These are phyloP conservation scores for Aurantiochytrium sp. DNA, from an alignment of 108 stramenopile genomes.

Conservation along the genomic window DNA sequence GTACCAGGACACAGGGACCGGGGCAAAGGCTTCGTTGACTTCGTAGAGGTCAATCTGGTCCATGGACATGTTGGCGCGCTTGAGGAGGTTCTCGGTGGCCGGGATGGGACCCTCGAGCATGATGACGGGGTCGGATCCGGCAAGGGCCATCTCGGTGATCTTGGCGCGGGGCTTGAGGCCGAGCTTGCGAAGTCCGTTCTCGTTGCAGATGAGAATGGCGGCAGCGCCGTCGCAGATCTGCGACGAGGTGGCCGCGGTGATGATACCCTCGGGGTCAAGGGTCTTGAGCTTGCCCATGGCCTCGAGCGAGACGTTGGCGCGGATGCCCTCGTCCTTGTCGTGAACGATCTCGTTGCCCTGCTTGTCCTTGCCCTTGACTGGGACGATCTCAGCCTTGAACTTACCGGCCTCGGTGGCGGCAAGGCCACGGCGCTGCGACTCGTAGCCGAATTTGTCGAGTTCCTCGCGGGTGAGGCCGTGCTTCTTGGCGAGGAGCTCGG, in stretches of 20 bases:
- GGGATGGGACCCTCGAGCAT: conserved; percentile 92
- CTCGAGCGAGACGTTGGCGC: background rate
- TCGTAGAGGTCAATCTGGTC: conserved; percentile 85
- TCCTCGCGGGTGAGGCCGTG: conserved; percentile 35
- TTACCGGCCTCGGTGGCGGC: conserved; percentile 36
- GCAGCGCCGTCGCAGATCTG: conserved; percentile 51
- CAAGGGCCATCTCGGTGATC: conserved; percentile 39
- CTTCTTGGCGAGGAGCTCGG: conserved; percentile 39
- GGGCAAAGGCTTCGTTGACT: conserved; percentile 98
- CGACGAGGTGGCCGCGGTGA: conserved; percentile 36
- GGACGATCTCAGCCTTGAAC: conserved; percentile 47
- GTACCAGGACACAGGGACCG: conserved; percentile 83
- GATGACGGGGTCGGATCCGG: conserved; percentile 79
- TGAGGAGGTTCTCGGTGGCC: conserved; percentile 75
- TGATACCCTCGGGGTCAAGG: conserved; percentile 29
- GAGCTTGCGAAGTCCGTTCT: conserved; percentile 22
- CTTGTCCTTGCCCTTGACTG: conserved; percentile 35
- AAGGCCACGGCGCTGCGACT: conserved; percentile 23
- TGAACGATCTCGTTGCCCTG: conserved; percentile 18
- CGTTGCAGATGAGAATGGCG: conserved; percentile 34
- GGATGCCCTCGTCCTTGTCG: background rate
- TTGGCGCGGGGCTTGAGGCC: conserved; percentile 27
- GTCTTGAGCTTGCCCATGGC: background rate
- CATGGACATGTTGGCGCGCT: conserved; percentile 63
- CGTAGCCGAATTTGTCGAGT: conserved; percentile 36